A percentile compares a stretch with the other conserved stretches of the same genome.
phyloP scores from a whole-genome alignment of 2,329 filamentous ascomycete species.

The Akanthomyces muscarius region DNA sequence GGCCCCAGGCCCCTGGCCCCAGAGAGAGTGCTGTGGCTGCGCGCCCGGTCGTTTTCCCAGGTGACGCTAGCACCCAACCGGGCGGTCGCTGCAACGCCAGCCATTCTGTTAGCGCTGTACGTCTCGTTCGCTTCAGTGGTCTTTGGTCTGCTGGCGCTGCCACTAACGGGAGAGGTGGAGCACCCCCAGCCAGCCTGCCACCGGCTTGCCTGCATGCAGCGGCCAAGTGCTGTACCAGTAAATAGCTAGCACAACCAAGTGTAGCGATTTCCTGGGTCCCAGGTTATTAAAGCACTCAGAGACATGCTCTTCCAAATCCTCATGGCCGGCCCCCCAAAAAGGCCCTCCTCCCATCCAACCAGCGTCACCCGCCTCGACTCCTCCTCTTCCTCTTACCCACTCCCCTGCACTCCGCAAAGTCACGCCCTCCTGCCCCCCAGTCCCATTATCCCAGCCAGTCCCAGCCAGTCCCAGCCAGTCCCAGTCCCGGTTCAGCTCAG shows the following conservation, averaged over 20 bases:
- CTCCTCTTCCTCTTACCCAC: constrained; percentile 1
- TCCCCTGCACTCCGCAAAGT: constrained; percentile 17
- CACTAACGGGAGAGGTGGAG: constrained; percentile 2
- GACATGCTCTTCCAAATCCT: constrained; percentile 5
- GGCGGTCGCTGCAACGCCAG: background rate
- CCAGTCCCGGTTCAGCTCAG: background rate
- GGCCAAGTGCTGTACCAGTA: background rate
- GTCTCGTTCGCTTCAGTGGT: background rate
- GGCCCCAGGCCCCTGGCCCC: too few species aligned
- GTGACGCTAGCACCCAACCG: background rate
- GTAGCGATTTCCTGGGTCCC: too few species aligned
- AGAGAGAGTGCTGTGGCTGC: background rate
- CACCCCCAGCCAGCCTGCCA: background rate
- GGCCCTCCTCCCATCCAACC: background rate
- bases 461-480: background rate
- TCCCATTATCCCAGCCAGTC: background rate
- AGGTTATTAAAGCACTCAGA: background rate
- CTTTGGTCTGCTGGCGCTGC: background rate
- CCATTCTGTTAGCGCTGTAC: background rate
- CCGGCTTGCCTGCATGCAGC: background rate
- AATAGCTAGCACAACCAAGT: too few species aligned
- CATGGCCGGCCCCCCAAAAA: background rate
- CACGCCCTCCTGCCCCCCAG: background rate
- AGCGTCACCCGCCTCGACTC: background rate
- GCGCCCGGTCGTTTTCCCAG: background rate